phyloP scores from a whole-genome alignment of 1,284 basidiomycete species.

The Amylostereum areolatum region DNA sequence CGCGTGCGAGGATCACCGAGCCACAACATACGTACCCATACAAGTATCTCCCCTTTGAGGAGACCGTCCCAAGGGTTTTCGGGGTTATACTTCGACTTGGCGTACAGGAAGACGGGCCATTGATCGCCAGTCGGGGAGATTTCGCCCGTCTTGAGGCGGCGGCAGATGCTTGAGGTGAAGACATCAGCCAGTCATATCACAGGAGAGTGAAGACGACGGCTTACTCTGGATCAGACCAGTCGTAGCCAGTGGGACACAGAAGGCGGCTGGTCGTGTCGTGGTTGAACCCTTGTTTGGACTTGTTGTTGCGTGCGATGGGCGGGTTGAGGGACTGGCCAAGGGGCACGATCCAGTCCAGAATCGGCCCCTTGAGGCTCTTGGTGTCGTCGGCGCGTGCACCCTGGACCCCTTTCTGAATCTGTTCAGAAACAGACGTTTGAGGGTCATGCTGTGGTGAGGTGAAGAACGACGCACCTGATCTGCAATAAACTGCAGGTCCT shows the following conservation, averaged over 20 bases:
- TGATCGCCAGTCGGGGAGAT: conserved; percentile 5
- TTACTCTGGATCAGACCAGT: conserved; percentile 3
- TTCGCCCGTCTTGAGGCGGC: conserved; percentile 2
- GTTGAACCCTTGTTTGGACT: conserved; percentile 6
- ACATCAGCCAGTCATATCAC: too few species aligned
- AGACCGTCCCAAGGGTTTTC: conserved; percentile 11
- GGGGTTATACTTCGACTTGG: conserved; percentile 3
- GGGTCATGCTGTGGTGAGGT: too few species aligned
- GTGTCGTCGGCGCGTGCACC: conserved; percentile 9
- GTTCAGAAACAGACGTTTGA: too few species aligned
- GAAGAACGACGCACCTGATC: too few species aligned
- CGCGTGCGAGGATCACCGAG: neutral
- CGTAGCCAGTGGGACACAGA: conserved; percentile 8
- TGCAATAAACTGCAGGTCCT: too few species aligned
- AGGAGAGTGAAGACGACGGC: neutral
- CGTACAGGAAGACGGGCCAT: conserved; percentile 10
- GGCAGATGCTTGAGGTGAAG: conserved; percentile 1
- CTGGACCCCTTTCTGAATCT: conserved; percentile 9
- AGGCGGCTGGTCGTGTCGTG: conserved; percentile 5
- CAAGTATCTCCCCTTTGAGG: conserved; percentile 3
- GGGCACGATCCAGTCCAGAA: conserved; percentile 11
- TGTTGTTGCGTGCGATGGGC: conserved; percentile 8
- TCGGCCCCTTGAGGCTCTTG: conserved; percentile 9
- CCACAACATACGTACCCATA: conserved; percentile 6
- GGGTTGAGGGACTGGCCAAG: conserved; percentile 4